Percentiles rank a stretch among this genome's conserved stretches.
These are phyloP conservation scores for Phyllosticta citrichinensis DNA, from an alignment of 2,329 filamentous ascomycete genomes.

Conservation along the genomic window DNA sequence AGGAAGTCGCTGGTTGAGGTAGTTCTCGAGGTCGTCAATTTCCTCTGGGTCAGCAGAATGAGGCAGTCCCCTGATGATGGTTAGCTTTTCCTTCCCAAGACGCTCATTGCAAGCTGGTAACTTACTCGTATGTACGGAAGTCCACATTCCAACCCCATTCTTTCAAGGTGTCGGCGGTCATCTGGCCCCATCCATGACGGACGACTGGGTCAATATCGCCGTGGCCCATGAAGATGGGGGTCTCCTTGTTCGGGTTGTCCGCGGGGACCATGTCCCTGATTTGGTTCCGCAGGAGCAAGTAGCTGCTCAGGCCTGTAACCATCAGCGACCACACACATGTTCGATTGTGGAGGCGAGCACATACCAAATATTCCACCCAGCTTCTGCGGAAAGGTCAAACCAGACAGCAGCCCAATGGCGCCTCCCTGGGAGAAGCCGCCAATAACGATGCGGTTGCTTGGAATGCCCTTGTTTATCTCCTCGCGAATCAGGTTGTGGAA, in stretches of 20 bases:
- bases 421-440: slow-evolving; percentile 83
- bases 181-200: slow-evolving; percentile 54
- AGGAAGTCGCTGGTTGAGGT: slow-evolving; percentile 45
- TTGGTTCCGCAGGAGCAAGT: slow-evolving; percentile 61
- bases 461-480: slow-evolving; percentile 73
- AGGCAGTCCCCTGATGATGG: slow-evolving; percentile 47
- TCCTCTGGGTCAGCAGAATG: slow-evolving; percentile 72
- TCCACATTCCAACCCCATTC: slow-evolving; percentile 62
- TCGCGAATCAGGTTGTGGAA: slow-evolving; percentile 69
- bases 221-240: slow-evolving; percentile 81
- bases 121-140: slow-evolving; percentile 66
- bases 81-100: neutral
- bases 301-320: slow-evolving; percentile 55
- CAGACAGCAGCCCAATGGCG: slow-evolving; percentile 74
- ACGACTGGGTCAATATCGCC: slow-evolving; percentile 71
- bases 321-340: neutral
- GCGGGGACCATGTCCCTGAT: slow-evolving; percentile 39
- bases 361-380: slow-evolving; percentile 71
- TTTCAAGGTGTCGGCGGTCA: slow-evolving; percentile 57
- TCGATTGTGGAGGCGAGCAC: neutral
- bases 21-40: slow-evolving; percentile 69
- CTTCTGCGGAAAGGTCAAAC: slow-evolving; percentile 62
- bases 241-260: slow-evolving; percentile 55
- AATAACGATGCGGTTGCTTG: slow-evolving; percentile 71
- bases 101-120: neutral